Evolutionary conservation across 768 basidiomycete genomes (phyloP).

Genomic region (Mycena chlorophos): DNA sequence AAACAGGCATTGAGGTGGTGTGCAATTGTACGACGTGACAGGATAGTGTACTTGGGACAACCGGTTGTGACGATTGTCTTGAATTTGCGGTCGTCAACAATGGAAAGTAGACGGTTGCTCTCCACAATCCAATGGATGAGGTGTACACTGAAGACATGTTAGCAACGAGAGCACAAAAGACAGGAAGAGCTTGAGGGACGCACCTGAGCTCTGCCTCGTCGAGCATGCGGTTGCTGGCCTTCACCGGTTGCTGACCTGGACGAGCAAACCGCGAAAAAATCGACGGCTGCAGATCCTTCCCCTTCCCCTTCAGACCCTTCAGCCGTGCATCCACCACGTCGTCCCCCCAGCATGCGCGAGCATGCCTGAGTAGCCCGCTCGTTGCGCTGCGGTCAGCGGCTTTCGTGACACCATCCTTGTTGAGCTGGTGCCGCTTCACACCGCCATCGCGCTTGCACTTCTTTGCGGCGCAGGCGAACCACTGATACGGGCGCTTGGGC

Average conservation of each 20-base stretch:
- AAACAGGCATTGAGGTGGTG: too few relatives aligned
- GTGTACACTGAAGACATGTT: conserved; percentile 13
- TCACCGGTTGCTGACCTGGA: conserved; percentile 16
- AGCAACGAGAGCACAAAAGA: not conserved
- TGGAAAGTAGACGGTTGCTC: conserved; percentile 25
- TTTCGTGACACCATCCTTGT: not conserved
- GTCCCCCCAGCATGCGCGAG: not conserved
- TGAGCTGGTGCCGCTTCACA: conserved; percentile 1
- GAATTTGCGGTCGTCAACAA: conserved; percentile 30
- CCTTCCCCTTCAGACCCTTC: not conserved
- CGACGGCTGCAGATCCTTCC: not conserved
- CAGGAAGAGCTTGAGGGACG: not conserved
- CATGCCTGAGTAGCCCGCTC: conserved; percentile 5
- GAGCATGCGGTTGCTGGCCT: conserved; percentile 10
- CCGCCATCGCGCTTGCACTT: conserved; percentile 1
- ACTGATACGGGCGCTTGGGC: not conserved
- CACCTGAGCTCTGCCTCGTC: conserved; percentile 11
- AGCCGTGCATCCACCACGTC: not conserved
- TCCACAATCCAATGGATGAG: conserved; percentile 32
- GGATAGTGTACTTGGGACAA: too few relatives aligned
- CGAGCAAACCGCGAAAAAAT: conserved; percentile 15
- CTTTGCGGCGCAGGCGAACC: conserved; percentile 1
- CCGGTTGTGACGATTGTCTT: too few relatives aligned
- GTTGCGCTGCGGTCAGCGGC: conserved; percentile 2
- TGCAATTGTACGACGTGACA: too few relatives aligned